Percentiles rank a stretch among this genome's conserved stretches.
phyloP scores from a whole-genome alignment of 2,329 filamentous ascomycete genomes.

The Arthrobotrys sphaeroides region DNA sequence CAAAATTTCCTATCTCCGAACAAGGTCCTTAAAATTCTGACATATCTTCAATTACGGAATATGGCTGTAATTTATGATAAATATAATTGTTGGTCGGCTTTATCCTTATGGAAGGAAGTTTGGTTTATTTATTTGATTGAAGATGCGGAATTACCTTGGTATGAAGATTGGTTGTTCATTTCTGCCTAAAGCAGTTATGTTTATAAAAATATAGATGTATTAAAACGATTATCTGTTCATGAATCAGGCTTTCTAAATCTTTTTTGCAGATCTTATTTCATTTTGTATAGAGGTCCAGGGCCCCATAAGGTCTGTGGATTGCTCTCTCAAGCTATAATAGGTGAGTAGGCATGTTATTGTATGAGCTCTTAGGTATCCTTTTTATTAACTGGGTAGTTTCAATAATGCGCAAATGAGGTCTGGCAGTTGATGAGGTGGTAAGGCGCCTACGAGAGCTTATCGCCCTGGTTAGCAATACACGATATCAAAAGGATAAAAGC shows the following conservation, averaged over 20 bases:
- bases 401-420: neutral
- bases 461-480: neutral
- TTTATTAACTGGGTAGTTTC: neutral
- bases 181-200: neutral
- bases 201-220: neutral
- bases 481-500: neutral
- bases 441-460: neutral
- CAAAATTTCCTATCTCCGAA: neutral
- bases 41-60: neutral
- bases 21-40: neutral
- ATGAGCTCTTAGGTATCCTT: neutral
- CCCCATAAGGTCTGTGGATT: neutral
- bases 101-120: neutral
- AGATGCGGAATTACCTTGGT: neutral
- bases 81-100: constrained; percentile 10
- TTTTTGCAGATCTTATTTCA: neutral
- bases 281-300: neutral
- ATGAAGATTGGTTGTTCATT: constrained; percentile 22
- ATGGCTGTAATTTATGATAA: constrained; percentile 23
- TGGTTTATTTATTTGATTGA: neutral
- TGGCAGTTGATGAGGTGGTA: neutral
- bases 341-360: neutral
- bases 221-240: neutral
- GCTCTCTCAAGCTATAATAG: neutral
- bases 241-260: neutral